Evolutionary conservation across 768 basidiomycete genomes (phyloP).

Genomic region (Pleurotus tuoliensis): DNA sequence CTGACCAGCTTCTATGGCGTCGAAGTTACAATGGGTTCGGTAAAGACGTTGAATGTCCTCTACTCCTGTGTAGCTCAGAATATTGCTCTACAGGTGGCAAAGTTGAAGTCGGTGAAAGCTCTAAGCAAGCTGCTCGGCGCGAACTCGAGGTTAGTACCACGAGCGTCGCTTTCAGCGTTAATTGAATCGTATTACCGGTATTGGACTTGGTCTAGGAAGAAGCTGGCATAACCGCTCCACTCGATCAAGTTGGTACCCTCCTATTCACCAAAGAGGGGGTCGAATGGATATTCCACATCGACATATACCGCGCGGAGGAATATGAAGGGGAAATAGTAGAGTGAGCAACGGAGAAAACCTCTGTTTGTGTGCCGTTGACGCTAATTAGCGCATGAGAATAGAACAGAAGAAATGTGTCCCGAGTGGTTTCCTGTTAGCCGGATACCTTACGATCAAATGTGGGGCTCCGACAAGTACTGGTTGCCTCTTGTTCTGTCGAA

Average conservation of each 20-base stretch:
- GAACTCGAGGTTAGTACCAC: conserved; percentile 50
- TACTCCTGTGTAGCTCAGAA: not conserved
- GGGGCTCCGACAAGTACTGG: conserved; percentile 67
- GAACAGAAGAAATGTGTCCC: conserved; percentile 87
- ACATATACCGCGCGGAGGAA: conserved; percentile 62
- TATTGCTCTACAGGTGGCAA: conserved; percentile 53
- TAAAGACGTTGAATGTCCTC: not conserved
- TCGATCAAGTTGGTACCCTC: conserved; percentile 61
- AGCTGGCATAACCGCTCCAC: conserved; percentile 64
- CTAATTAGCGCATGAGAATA: conserved; percentile 21
- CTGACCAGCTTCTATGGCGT: not conserved
- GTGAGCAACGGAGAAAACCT: conserved; percentile 36
- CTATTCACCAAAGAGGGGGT: conserved; percentile 55
- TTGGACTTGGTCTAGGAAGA: conserved; percentile 58
- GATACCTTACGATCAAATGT: conserved; percentile 62
- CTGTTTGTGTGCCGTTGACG: not conserved
- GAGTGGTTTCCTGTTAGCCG: conserved; percentile 62
- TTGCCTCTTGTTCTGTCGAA: conserved; percentile 52
- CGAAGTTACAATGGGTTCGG: not conserved
- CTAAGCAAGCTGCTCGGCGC: conserved; percentile 68
- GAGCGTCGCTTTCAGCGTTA: not conserved
- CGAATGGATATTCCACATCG: conserved; percentile 66
- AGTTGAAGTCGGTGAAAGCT: conserved; percentile 70
- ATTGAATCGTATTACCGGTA: not conserved
- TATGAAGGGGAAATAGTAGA: conserved; percentile 61